Evolutionary conservation across 1,284 basidiomycete species (phyloP), one percentile per base, ranked within the genome.

Genomic region (Caloboletus firmus): DNA sequence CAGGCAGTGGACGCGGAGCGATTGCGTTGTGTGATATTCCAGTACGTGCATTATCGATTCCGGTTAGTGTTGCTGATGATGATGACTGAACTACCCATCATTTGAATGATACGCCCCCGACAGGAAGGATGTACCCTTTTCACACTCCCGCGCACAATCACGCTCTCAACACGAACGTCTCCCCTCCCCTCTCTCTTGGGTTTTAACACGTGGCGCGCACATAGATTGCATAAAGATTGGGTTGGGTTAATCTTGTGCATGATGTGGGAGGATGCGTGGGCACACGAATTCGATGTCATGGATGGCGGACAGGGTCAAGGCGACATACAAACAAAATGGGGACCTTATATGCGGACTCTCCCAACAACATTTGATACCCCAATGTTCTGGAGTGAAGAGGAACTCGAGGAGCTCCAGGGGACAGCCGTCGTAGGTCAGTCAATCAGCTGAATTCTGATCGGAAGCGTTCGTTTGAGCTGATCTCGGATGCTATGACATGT

Each of bases 341-440:
- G 59, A 5, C 58, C 66, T 2, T 67, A 67, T 31, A 56, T 67
- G 52, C 58, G 50, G 86, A 41, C 74, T 34, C 78, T 98, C 63
- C 95, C 96, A 0, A 75, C 67, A 2, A 58, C 62, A 10, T 99
- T 99, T 67, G 81, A 89, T 59, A 96, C 95, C 0, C 93, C 95
- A 1, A 98, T 99, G 93, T 97, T 98, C 70, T 99, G 96, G 97
- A 73, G 67, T 30, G 77, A 81, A 1, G 77, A 79, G 2, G 92
- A 98, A 52, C 72, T 96, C 4, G 69, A 75, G n/a, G 85, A 91
- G 63, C 79, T 99, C 8, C 71, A 77, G 56, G 97, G 94, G 0
- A 97, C 95, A 36, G 83, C 87, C 32, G 85, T 99, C 70, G 79
- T 90, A 79, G 83, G 93, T 93, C 70, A 65, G 84, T 84, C 63